Conservation (phyloP, 2,329 filamentous ascomycete genomes). For the Neofusicoccum umdonicola region DNA sequence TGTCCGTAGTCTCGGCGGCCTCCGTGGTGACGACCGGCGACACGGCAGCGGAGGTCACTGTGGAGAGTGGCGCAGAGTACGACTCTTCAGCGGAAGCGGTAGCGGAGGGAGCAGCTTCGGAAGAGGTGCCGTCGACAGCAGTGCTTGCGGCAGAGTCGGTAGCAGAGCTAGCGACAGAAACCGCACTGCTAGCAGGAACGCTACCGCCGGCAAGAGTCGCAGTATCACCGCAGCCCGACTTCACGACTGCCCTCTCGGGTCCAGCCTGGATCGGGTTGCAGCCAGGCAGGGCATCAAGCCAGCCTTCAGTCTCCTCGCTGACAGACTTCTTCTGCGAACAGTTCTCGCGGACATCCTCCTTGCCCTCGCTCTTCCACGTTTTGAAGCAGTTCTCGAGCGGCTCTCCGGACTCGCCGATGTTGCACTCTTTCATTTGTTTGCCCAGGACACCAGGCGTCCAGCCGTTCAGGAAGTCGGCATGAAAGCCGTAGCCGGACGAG, state of each 20-base stretch:
- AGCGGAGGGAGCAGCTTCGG: background rate
- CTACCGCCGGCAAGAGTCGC: slow-evolving; percentile 19
- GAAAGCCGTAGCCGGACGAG: slow-evolving; percentile 37
- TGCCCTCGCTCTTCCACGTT: slow-evolving; percentile 33
- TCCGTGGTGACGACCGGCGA: slow-evolving; percentile 6
- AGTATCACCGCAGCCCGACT: background rate
- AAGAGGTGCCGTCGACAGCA: background rate
- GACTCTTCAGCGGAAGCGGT: background rate
- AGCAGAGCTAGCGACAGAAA: slow-evolving; percentile 16
- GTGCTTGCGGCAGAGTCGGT: background rate
- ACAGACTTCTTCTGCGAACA: slow-evolving; percentile 26
- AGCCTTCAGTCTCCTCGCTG: slow-evolving; percentile 21
- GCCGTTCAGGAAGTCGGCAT: slow-evolving; percentile 39
- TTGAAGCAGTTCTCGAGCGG: slow-evolving; percentile 39
- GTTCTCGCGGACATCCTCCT: slow-evolving; percentile 23
- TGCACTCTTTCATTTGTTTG: slow-evolving; percentile 37
- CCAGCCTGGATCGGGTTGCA: slow-evolving; percentile 40
- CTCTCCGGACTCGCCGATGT: slow-evolving; percentile 34
- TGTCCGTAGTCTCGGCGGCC: background rate
- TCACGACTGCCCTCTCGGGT: slow-evolving; percentile 29
- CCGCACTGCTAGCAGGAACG: slow-evolving; percentile 19
- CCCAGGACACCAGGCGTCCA: slow-evolving; percentile 37
- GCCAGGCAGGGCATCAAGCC: slow-evolving; percentile 34
- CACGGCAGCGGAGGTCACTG: background rate
- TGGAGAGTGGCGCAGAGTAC: background rate